These are phyloP conservation scores for Murraya paniculata DNA, from an alignment of 345 rosid species.

Conservation along the genomic window DNA sequence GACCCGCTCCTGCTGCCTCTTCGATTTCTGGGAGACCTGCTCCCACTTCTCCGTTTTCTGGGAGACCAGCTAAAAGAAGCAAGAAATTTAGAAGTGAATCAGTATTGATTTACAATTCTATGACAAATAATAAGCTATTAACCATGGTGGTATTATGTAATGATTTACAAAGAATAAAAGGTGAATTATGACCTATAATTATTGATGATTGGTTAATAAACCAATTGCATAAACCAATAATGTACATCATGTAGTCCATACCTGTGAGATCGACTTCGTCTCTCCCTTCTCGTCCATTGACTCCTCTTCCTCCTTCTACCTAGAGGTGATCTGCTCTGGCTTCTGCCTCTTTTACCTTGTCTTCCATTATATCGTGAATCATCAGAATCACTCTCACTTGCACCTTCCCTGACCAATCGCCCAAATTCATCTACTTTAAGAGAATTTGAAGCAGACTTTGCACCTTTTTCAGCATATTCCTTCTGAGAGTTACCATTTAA, in stretches of 20 bases:
- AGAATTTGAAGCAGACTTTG: conserved; percentile 28
- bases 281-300: conserved; percentile 39
- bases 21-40: conserved; percentile 28
- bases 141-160: not conserved
- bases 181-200: not conserved
- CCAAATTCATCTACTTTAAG: conserved; percentile 56
- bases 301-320: conserved; percentile 41
- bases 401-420: conserved; percentile 51
- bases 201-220: not conserved
- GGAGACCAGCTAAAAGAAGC: conserved; percentile 50
- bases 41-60: conserved; percentile 28
- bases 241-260: conserved; percentile 8
- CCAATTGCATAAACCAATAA: not conserved
- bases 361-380: conserved; percentile 29
- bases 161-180: not conserved
- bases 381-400: conserved; percentile 60
- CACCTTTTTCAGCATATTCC: conserved; percentile 23
- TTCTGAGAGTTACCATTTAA: conserved; percentile 24
- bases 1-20: conserved; percentile 36
- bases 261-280: conserved; percentile 57
- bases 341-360: conserved; percentile 39
- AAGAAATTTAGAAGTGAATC: conserved; percentile 9
- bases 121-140: conserved; percentile 1
- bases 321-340: conserved; percentile 42
- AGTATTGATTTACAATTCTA: not conserved